Evolutionary conservation across 352 stramenopile genomes (phyloP).

Genomic region (Phytophthora citrophthora): DNA sequence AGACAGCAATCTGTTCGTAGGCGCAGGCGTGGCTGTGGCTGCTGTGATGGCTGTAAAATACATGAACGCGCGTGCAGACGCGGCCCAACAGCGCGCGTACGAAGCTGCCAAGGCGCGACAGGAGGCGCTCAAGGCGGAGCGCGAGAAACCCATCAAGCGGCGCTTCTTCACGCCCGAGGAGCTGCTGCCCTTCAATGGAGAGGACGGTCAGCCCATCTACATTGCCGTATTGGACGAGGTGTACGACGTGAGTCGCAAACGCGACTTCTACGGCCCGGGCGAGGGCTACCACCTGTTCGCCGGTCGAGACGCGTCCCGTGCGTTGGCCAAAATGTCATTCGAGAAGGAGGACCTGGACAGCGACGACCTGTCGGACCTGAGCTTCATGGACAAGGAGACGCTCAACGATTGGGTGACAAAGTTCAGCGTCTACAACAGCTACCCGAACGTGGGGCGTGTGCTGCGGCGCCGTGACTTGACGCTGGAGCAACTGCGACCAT

Average conservation of each 20-base stretch:
- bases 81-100: constrained; percentile 66
- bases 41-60: constrained; percentile 63
- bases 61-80: constrained; percentile 69
- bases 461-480: constrained; percentile 80
- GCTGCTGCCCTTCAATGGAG: constrained; percentile 92
- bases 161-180: constrained; percentile 94
- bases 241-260: constrained; percentile 96
- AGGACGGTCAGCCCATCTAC: constrained; percentile 94
- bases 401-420: constrained; percentile 95
- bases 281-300: constrained; percentile 97
- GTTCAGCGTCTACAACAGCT: constrained; percentile 96
- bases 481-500: constrained; percentile 83
- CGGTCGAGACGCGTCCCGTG: constrained; percentile 93
- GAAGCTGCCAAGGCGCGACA: constrained; percentile 68
- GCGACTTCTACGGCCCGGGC: constrained; percentile 96
- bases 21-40: constrained; percentile 56
- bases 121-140: constrained; percentile 67
- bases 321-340: constrained; percentile 97
- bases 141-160: constrained; percentile 64
- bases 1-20: constrained; percentile 65
- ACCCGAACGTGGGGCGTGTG: constrained; percentile 94
- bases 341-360: constrained; percentile 93
- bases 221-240: constrained; percentile 95
- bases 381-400: constrained; percentile 87
- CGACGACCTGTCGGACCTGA: constrained; percentile 73